Evolutionary conservation across 1,284 basidiomycete genomes (phyloP).

Genomic region (Cutaneotrichosporon curvatum): DNA sequence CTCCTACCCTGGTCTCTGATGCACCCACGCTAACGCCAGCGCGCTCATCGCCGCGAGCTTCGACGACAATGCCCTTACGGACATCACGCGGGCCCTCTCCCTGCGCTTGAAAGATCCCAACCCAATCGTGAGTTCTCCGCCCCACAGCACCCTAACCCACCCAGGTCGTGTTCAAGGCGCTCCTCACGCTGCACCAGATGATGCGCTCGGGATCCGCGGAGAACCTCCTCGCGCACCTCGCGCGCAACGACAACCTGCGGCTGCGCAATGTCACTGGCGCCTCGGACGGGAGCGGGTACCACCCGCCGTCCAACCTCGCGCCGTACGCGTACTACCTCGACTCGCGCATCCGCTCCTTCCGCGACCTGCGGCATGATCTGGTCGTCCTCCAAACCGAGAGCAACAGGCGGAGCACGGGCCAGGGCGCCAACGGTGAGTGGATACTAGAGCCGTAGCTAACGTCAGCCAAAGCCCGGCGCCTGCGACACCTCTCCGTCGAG

Average conservation of each 20-base stretch:
- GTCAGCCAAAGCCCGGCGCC: constrained; percentile 54
- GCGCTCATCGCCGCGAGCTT: constrained; percentile 91
- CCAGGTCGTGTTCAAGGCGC: constrained; percentile 90
- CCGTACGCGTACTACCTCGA: constrained; percentile 87
- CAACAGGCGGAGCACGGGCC: constrained; percentile 57
- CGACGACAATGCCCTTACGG: constrained; percentile 84
- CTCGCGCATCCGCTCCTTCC: constrained; percentile 77
- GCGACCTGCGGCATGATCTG: constrained; percentile 87
- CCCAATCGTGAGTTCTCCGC: constrained; percentile 60
- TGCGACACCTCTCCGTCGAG: constrained; percentile 88
- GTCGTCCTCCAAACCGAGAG: constrained; percentile 82
- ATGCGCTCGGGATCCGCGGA: constrained; percentile 91
- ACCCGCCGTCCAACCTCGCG: constrained; percentile 75
- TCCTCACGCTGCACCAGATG: constrained; percentile 92
- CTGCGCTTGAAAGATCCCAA: constrained; percentile 83
- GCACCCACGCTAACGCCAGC: constrained; percentile 49
- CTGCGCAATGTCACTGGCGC: constrained; percentile 69
- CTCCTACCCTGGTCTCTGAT: too few species aligned
- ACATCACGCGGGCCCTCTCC: constrained; percentile 80
- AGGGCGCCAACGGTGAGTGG: constrained; percentile 38
- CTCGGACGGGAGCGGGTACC: constrained; percentile 54
- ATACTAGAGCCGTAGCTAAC: background rate
- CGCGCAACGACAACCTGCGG: constrained; percentile 67
- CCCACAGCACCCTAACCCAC: background rate
- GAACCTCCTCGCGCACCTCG: constrained; percentile 75